Conservation (phyloP, 495 filamentous ascomycete genomes). For the Penicillium manginii region DNA sequence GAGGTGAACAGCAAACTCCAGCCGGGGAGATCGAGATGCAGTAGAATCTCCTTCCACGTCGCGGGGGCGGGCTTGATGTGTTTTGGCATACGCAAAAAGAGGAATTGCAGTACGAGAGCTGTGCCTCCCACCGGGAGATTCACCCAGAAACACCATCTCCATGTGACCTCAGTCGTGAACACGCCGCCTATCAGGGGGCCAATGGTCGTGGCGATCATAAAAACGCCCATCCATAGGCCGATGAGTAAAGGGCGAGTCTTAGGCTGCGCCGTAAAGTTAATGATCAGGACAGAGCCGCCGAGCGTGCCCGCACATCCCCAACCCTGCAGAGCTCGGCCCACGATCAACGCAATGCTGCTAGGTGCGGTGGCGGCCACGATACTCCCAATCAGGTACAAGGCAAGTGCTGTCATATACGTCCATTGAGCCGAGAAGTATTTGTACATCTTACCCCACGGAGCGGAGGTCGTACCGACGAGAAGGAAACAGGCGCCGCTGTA, state of each 20-base stretch:
- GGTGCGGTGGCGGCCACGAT: slow-evolving; percentile 29
- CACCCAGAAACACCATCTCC: slow-evolving; percentile 52
- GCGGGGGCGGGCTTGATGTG: slow-evolving; percentile 19
- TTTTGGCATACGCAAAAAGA: slow-evolving; percentile 44
- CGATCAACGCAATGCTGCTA: slow-evolving; percentile 53
- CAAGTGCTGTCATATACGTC: slow-evolving; percentile 61
- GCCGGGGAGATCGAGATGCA: slow-evolving; percentile 50
- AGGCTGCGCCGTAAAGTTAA: slow-evolving; percentile 47
- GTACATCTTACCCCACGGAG: slow-evolving; percentile 40
- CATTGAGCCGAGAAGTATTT: slow-evolving; percentile 46
- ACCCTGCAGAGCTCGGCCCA: slow-evolving; percentile 74
- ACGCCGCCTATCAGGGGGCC: slow-evolving; percentile 39
- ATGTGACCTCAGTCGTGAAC: slow-evolving; percentile 27
- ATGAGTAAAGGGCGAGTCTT: slow-evolving; percentile 51
- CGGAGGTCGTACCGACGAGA: slow-evolving; percentile 57
- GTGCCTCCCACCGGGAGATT: slow-evolving; percentile 55
- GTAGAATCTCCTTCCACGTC: slow-evolving; percentile 33
- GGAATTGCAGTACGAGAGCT: slow-evolving; percentile 36
- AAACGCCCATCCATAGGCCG: slow-evolving; percentile 50
- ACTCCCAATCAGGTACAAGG: slow-evolving; percentile 53
- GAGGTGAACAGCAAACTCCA: slow-evolving; percentile 55
- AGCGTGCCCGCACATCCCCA: slow-evolving; percentile 49
- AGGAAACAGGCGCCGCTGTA: slow-evolving; percentile 70
- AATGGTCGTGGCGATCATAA: slow-evolving; percentile 50
- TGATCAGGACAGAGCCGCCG: slow-evolving; percentile 30